Conservation (phyloP, 305 asterid genomes). For the Solanum chacoense region DNA sequence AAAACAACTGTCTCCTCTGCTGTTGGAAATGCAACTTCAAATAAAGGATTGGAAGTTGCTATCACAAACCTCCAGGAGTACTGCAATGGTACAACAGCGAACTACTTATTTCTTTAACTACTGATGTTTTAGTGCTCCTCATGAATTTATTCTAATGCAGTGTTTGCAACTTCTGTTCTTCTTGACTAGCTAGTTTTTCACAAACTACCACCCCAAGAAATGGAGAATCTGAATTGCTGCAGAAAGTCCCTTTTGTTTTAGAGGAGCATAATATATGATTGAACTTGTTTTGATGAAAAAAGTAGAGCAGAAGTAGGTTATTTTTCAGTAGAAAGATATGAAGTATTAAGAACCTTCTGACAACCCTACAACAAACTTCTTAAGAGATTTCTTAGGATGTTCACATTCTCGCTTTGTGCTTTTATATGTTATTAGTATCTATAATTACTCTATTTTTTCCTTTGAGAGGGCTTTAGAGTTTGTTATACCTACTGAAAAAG, state of each 20-base stretch:
- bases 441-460: neutral
- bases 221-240: neutral
- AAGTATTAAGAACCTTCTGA: neutral
- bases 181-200: neutral
- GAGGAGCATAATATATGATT: neutral
- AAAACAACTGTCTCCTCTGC: slow-evolving; percentile 50
- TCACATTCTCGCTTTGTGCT: neutral
- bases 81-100: slow-evolving; percentile 52
- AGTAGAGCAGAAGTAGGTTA: neutral
- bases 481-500: neutral
- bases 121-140: neutral
- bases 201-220: neutral
- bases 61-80: slow-evolving; percentile 91
- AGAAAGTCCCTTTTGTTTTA: neutral
- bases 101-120: neutral
- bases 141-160: neutral
- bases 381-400: neutral
- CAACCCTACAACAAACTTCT: neutral
- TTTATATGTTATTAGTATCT: neutral
- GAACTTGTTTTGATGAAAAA: neutral
- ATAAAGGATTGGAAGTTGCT: slow-evolving; percentile 95
- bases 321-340: neutral
- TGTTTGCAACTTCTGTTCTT: neutral
- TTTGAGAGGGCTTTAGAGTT: neutral
- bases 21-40: slow-evolving; percentile 72